These are phyloP conservation scores for Mucor mucedo DNA, from an alignment of 371 early-diverging fungal species.

Conservation along the genomic window DNA sequence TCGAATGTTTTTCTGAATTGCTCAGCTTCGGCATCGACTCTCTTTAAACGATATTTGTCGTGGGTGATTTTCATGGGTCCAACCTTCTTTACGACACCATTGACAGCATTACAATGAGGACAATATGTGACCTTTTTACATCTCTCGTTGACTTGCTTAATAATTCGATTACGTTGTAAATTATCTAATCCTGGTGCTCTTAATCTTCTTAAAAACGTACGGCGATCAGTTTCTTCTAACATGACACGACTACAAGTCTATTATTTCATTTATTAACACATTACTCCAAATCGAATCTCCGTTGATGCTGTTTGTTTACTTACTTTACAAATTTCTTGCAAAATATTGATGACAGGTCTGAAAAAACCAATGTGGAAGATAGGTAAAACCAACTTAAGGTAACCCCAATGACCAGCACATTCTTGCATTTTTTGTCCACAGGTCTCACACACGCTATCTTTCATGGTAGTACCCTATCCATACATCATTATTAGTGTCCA, in stretches of 20 bases:
- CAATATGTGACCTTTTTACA: slow-evolving; percentile 94
- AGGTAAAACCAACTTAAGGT: slow-evolving; percentile 92
- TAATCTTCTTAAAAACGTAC: slow-evolving; percentile 72
- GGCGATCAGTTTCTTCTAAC: slow-evolving; percentile 82
- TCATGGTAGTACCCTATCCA: slow-evolving; percentile 89
- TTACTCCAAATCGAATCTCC: background rate
- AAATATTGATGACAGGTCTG: slow-evolving; percentile 84
- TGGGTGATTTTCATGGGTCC: slow-evolving; percentile 96
- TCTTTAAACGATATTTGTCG: slow-evolving; percentile 88
- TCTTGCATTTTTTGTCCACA: slow-evolving; percentile 90
- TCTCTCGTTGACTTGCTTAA: slow-evolving; percentile 83
- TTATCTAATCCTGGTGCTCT: slow-evolving; percentile 86
- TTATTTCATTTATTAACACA: no score
- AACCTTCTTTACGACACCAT: slow-evolving; percentile 95
- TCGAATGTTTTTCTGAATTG: slow-evolving; percentile 77
- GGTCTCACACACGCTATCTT: slow-evolving; percentile 86
- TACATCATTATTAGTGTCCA: background rate
- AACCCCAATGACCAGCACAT: slow-evolving; percentile 99
- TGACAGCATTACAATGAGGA: slow-evolving; percentile 83
- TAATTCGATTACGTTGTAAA: slow-evolving; percentile 71
- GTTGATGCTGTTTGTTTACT: background rate
- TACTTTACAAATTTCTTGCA: slow-evolving; percentile 98
- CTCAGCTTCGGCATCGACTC: slow-evolving; percentile 77
- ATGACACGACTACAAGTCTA: slow-evolving; percentile 89
- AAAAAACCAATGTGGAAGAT: slow-evolving; percentile 99